These are phyloP conservation scores for Skeletonema grethae DNA, from an alignment of 108 stramenopile species.

Conservation along the genomic window DNA sequence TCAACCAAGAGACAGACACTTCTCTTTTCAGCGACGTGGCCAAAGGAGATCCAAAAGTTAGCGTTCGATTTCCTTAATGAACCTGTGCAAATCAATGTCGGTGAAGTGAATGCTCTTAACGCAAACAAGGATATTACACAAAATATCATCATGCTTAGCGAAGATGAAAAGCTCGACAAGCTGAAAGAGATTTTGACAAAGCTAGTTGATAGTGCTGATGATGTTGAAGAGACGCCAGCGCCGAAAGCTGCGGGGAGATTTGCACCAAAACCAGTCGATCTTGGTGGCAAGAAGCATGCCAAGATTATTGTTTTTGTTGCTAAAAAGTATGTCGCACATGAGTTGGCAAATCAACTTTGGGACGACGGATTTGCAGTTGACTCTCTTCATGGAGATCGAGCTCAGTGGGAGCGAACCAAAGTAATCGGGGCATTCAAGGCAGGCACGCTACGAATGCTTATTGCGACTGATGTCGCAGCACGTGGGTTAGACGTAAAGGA, in stretches of 20 bases:
- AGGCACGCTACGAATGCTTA: slow-evolving; percentile 87
- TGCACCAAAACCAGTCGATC: slow-evolving; percentile 39
- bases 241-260: slow-evolving; percentile 13
- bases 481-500: slow-evolving; percentile 98
- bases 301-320: slow-evolving; percentile 92
- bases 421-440: slow-evolving; percentile 94
- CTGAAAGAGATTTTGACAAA: slow-evolving; percentile 90
- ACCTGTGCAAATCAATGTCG: slow-evolving; percentile 97
- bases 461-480: slow-evolving; percentile 98
- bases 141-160: slow-evolving; percentile 88
- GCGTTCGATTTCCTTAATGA: slow-evolving; percentile 94
- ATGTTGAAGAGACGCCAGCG: slow-evolving; percentile 38
- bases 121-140: slow-evolving; percentile 95
- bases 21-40: slow-evolving; percentile 99
- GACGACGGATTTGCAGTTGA: slow-evolving; percentile 93
- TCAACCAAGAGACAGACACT: slow-evolving; percentile 86
- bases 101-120: slow-evolving; percentile 87
- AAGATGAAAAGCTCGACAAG: slow-evolving; percentile 91
- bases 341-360: slow-evolving; percentile 89
- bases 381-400: slow-evolving; percentile 96
- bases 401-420: slow-evolving; percentile 95
- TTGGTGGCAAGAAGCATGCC: slow-evolving; percentile 75
- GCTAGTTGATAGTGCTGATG: slow-evolving; percentile 62
- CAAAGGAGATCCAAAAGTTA: slow-evolving; percentile 95
- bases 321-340: slow-evolving; percentile 86